These are phyloP conservation scores for Fusarium sp. DNA, from an alignment of 2,329 filamentous ascomycete species.

Conservation along the genomic window DNA sequence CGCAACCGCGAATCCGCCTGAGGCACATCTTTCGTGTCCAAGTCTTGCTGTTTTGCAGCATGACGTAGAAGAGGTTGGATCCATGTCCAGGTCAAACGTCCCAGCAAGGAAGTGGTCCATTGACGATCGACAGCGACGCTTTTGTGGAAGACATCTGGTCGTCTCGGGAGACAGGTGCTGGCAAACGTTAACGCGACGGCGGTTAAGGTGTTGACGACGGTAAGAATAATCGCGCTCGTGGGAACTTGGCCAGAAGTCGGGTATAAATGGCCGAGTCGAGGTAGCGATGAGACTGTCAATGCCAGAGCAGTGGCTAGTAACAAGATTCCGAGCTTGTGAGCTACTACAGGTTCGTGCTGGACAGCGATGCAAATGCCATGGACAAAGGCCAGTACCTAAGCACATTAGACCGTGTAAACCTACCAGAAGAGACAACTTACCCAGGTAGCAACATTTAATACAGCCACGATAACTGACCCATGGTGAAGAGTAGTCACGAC, in stretches of 20 bases:
- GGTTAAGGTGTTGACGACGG: constrained; percentile 56
- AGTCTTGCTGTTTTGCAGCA: constrained; percentile 66
- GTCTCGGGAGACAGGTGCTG: constrained; percentile 68
- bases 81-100: constrained; percentile 74
- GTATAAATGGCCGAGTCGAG: constrained; percentile 55
- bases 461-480: constrained; percentile 61
- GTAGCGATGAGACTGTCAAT: constrained; percentile 55
- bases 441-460: constrained; percentile 69
- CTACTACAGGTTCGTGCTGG: constrained; percentile 59
- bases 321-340: constrained; percentile 64
- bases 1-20: constrained; percentile 66
- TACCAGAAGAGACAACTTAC: constrained; percentile 56
- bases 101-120: constrained; percentile 67
- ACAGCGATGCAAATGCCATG: constrained; percentile 62
- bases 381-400: constrained; percentile 60
- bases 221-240: constrained; percentile 54
- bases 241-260: constrained; percentile 42
- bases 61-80: constrained; percentile 62
- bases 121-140: constrained; percentile 70
- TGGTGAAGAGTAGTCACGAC: constrained; percentile 59
- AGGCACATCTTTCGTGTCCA: constrained; percentile 71
- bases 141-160: constrained; percentile 71
- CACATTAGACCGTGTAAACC: not conserved
- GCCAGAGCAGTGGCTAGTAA: constrained; percentile 58
- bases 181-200: constrained; percentile 56